Evolutionary conservation across 2,329 filamentous ascomycete genomes (phyloP).

Genomic region (Aureobasidium sp.): DNA sequence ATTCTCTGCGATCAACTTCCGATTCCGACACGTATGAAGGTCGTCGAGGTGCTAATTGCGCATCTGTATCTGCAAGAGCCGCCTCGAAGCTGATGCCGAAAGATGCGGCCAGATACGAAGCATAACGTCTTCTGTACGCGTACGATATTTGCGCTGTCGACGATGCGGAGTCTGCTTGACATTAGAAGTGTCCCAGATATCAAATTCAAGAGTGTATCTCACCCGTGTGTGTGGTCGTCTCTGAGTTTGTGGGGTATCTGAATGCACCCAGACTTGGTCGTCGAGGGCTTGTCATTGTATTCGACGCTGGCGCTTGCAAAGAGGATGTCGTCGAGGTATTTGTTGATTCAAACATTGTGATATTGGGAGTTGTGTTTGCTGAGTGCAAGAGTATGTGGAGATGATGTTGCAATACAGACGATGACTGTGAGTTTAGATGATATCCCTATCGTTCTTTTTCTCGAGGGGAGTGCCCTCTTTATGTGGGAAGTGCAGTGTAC

Average conservation of each 20-base stretch:
- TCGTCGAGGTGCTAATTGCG: background rate
- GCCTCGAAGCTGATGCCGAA: constrained; percentile 9
- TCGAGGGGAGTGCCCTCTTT: background rate
- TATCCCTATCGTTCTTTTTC: background rate
- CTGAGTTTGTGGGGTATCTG: background rate
- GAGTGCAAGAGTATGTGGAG: background rate
- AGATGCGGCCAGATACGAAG: background rate
- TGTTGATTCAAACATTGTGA: background rate
- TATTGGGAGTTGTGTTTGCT: background rate
- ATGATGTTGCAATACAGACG: background rate
- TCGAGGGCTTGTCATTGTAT: background rate
- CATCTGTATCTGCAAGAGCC: constrained; percentile 4
- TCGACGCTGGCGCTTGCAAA: background rate
- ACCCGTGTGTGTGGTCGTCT: background rate
- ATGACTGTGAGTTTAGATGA: background rate
- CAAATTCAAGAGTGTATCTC: background rate
- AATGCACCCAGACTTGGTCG: constrained; percentile 2
- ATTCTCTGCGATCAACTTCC: constrained; percentile 5
- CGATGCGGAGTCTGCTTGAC: background rate
- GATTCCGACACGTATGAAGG: background rate
- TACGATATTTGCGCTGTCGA: constrained; percentile 8
- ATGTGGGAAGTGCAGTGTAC: background rate
- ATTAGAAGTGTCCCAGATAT: background rate
- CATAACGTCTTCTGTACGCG: constrained; percentile 6
- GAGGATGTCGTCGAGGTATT: background rate